Evolutionary conservation across 768 basidiomycete species (phyloP).

Genomic region (Leucocoprinus birnbaumii): DNA sequence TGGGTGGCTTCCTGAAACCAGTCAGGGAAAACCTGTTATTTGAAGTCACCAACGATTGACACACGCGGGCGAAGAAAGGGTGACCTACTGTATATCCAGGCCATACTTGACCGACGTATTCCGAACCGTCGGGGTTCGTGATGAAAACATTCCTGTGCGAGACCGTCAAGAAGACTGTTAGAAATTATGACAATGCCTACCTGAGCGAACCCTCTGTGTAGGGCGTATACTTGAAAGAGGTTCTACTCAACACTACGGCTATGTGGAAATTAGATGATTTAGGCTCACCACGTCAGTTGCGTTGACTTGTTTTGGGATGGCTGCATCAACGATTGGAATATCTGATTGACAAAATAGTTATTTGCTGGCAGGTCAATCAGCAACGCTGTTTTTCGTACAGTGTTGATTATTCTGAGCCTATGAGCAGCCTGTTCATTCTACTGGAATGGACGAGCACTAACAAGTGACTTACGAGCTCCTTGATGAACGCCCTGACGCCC

Average conservation of each 20-base stretch:
- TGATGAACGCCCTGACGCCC: conserved; percentile 51
- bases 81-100: conserved; percentile 64
- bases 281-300: conserved; percentile 56
- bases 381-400: conserved; percentile 25
- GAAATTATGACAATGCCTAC: conserved; percentile 29
- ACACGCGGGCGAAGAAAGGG: background rate
- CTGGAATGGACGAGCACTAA: background rate
- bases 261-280: background rate
- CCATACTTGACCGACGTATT: conserved; percentile 77
- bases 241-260: background rate
- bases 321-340: conserved; percentile 71
- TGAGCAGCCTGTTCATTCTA: background rate
- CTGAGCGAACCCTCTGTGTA: conserved; percentile 59
- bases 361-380: background rate
- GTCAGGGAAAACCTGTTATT: conserved; percentile 25
- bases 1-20: conserved; percentile 28
- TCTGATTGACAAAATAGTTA: conserved; percentile 30
- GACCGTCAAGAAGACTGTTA: background rate
- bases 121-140: conserved; percentile 70
- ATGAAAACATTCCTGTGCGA: conserved; percentile 61
- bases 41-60: background rate
- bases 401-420: conserved; percentile 40
- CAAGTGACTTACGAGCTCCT: conserved; percentile 44
- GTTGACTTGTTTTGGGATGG: conserved; percentile 54
- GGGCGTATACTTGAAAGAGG: conserved; percentile 52